phyloP scores from a whole-genome alignment of 495 filamentous ascomycete species.

The Annulohypoxylon bovei region DNA sequence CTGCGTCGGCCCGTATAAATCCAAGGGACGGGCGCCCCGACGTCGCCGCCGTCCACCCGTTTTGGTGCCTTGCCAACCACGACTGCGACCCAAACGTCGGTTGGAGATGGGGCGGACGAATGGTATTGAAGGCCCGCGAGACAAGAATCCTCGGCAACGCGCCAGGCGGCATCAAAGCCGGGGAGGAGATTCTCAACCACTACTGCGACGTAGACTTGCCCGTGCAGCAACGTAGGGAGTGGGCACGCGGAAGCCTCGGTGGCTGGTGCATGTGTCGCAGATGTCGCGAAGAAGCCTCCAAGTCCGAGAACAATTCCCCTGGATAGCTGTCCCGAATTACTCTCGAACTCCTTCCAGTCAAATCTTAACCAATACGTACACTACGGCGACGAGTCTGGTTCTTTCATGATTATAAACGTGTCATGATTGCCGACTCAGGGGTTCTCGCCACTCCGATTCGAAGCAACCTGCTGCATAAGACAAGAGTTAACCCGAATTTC shows the following conservation, averaged over 20 bases:
- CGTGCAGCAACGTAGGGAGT: constrained; percentile 84
- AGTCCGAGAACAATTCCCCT: constrained; percentile 32
- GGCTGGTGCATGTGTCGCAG: constrained; percentile 85
- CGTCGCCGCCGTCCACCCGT: constrained; percentile 71
- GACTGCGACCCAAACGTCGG: constrained; percentile 91
- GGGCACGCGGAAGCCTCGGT: constrained; percentile 85
- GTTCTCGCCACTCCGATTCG: constrained; percentile 20
- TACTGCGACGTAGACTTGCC: constrained; percentile 88
- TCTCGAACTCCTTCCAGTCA: background rate
- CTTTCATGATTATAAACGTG: constrained; percentile 41
- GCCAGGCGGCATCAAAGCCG: constrained; percentile 70
- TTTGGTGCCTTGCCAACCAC: constrained; percentile 82
- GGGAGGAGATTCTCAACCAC: constrained; percentile 89
- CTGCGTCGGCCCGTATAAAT: constrained; percentile 83
- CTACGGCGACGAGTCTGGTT: constrained; percentile 28
- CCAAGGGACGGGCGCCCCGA: constrained; percentile 78
- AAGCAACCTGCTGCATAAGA: constrained; percentile 9
- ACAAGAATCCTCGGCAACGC: constrained; percentile 51
- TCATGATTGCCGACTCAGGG: constrained; percentile 36
- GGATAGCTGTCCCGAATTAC: constrained; percentile 21
- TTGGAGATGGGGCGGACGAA: constrained; percentile 93
- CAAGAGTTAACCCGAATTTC: constrained; percentile 1
- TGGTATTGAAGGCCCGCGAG: constrained; percentile 69
- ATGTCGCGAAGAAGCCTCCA: constrained; percentile 66
- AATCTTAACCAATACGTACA: constrained; percentile 14